These are phyloP conservation scores for Thelephora ganbajun DNA, from an alignment of 768 basidiomycete genomes.

Conservation along the genomic window DNA sequence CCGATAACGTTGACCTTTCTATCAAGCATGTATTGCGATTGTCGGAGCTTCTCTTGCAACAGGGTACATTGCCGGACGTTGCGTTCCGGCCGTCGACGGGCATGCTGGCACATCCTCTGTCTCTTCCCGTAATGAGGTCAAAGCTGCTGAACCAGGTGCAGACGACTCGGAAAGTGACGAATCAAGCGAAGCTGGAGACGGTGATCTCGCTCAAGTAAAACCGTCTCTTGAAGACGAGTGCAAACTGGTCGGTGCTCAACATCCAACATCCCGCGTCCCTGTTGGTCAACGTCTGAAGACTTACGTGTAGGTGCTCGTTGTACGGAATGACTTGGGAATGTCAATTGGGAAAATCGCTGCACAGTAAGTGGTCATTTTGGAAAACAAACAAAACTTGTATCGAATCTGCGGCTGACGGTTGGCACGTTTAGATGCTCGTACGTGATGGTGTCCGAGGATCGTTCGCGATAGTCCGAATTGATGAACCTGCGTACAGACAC, in stretches of 20 bases:
- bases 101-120: too few species aligned
- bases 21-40: not conserved
- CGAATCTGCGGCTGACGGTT: too few species aligned
- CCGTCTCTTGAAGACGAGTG: constrained; percentile 49
- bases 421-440: constrained; percentile 16
- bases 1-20: too few species aligned
- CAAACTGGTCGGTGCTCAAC: constrained; percentile 41
- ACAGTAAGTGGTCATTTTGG: constrained; percentile 37
- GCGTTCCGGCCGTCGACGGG: too few species aligned
- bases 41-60: not conserved
- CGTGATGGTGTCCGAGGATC: not conserved
- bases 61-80: constrained; percentile 1
- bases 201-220: constrained; percentile 44
- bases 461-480: not conserved
- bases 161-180: constrained; percentile 7
- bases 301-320: constrained; percentile 35
- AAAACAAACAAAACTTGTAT: too few species aligned
- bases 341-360: constrained; percentile 54
- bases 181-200: constrained; percentile 39
- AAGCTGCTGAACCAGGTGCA: not conserved
- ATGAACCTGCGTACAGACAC: constrained; percentile 36
- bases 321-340: constrained; percentile 52
- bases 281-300: not conserved
- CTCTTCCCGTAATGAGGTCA: not conserved
- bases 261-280: not conserved